Evolutionary conservation across 495 filamentous ascomycete species (phyloP), one percentile per base, ranked within the genome.

Genomic region (Oleoguttula mirabilis): DNA sequence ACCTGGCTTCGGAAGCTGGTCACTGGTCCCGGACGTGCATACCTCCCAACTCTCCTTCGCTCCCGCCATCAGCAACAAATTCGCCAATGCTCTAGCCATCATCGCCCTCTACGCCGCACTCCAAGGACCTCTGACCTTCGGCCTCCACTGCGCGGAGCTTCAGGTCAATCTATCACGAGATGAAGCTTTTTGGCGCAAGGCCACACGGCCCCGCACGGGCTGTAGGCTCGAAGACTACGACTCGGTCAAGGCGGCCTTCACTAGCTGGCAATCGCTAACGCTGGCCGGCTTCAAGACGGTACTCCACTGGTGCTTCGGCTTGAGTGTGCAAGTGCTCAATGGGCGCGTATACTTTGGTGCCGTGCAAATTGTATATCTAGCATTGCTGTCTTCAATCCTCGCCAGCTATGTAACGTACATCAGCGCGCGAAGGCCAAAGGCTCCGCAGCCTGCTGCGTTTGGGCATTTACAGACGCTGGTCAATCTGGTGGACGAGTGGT

Each of bases 241-340:
- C 4, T 60, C 64, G 1, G 40, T 67, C 31, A 36, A 45, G 19
- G 57, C 56, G 3, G 66, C 64, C 8, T 56, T 58, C 35, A 60
- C 52, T 0, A 58, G 54, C 16, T 70, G 67, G 67, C 56, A 66
- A 47, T 66, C 59, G 2, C 37, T 65, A 28, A 38, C 56, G n/a
- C 56, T 70, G 23, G 63, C 68, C 37, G 37, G 49, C 28, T 41
- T 65, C 37, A 72, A 72, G 41, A 50, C 66, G 0, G 43, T 60
- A 22, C 48, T 66, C 7, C 66, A 70, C 52, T 70, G 69, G 66
- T 37, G 68, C 2, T 65, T 70, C 39, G 66, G 67, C 44, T 50
- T 67, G 10, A 49, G 51, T 19, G 11, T 56, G 19, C 24, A 31
- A 12, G 15, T 32, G 35, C 23, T 36, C 31, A 15, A 28, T 33